phyloP scores from a whole-genome alignment of 495 filamentous ascomycete genomes.

The Penicillium antarcticum region DNA sequence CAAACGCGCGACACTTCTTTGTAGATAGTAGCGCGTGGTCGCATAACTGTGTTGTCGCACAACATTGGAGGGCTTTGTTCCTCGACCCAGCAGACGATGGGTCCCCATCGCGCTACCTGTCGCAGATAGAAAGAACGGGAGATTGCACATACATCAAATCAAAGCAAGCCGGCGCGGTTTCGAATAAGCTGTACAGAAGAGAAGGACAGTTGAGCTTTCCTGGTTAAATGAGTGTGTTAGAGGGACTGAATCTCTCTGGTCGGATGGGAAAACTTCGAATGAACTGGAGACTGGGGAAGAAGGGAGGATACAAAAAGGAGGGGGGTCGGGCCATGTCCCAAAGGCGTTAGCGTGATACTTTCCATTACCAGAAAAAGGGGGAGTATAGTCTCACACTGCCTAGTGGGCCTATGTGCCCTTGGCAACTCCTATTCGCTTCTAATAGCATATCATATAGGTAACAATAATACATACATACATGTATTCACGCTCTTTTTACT shows the following conservation, averaged over 20 bases:
- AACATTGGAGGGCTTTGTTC: too few species aligned
- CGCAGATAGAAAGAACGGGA: background rate
- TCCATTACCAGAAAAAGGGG: slow-evolving; percentile 8
- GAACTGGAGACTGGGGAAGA: slow-evolving; percentile 21
- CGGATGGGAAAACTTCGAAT: slow-evolving; percentile 38
- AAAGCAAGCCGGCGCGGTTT: slow-evolving; percentile 34
- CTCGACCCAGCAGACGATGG: background rate
- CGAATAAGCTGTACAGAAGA: slow-evolving; percentile 33
- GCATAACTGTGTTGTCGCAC: too few species aligned
- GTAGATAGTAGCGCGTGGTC: too few species aligned
- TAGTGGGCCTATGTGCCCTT: slow-evolving; percentile 1
- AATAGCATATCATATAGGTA: background rate
- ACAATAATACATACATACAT: background rate
- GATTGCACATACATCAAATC: slow-evolving; percentile 33
- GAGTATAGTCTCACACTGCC: slow-evolving; percentile 5
- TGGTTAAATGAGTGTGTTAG: slow-evolving; percentile 40
- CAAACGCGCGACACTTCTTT: too few species aligned
- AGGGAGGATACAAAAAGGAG: slow-evolving; percentile 21
- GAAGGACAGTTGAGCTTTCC: slow-evolving; percentile 29
- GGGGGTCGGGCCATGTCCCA: slow-evolving; percentile 7
- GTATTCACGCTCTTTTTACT: slow-evolving; percentile 1
- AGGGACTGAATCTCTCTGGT: slow-evolving; percentile 47
- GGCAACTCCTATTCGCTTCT: background rate
- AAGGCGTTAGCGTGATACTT: slow-evolving; percentile 15
- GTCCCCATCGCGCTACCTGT: background rate